phyloP scores from a whole-genome alignment of 1,139 yeast species.

The Diutina ranongensis region DNA sequence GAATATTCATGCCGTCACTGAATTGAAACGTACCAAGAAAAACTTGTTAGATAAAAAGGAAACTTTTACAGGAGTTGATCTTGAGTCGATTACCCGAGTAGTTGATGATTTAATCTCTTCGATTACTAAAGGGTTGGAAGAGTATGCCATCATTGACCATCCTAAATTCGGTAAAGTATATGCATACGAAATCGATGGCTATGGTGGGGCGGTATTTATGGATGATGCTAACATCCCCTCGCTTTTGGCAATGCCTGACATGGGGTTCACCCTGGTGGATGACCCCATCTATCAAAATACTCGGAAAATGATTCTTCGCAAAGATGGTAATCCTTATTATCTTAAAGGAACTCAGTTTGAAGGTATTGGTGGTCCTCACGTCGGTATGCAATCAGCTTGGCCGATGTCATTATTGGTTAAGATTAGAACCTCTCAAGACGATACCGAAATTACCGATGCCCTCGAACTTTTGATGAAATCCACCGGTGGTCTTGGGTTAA shows the following conservation, averaged over 20 bases:
- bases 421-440: slow-evolving; percentile 66
- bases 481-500: slow-evolving; percentile 66
- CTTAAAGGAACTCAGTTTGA: slow-evolving; percentile 48
- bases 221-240: slow-evolving; percentile 92
- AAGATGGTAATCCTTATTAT: slow-evolving; percentile 69
- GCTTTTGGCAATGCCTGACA: slow-evolving; percentile 65
- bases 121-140: slow-evolving; percentile 47
- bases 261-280: slow-evolving; percentile 46
- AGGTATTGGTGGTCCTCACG: slow-evolving; percentile 89
- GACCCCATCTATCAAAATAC: slow-evolving; percentile 69
- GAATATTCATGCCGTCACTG: slow-evolving; percentile 66
- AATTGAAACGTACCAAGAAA: slow-evolving; percentile 29
- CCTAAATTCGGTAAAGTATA: slow-evolving; percentile 64
- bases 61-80: slow-evolving; percentile 9
- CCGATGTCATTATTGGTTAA: slow-evolving; percentile 74
- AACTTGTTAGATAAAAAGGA: slow-evolving; percentile 8
- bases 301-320: slow-evolving; percentile 59
- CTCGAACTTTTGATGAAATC: slow-evolving; percentile 42
- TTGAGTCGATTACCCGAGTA: slow-evolving; percentile 8
- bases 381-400: slow-evolving; percentile 77
- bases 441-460: slow-evolving; percentile 46
- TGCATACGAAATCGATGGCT: slow-evolving; percentile 88
- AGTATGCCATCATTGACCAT: slow-evolving; percentile 56
- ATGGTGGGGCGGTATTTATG: slow-evolving; percentile 63
- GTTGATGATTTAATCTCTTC: slow-evolving; percentile 26